Percentiles rank a stretch among this genome's conserved stretches.
phyloP scores from a whole-genome alignment of 306 rosid genomes.

The Styphnolobium japonicum region DNA sequence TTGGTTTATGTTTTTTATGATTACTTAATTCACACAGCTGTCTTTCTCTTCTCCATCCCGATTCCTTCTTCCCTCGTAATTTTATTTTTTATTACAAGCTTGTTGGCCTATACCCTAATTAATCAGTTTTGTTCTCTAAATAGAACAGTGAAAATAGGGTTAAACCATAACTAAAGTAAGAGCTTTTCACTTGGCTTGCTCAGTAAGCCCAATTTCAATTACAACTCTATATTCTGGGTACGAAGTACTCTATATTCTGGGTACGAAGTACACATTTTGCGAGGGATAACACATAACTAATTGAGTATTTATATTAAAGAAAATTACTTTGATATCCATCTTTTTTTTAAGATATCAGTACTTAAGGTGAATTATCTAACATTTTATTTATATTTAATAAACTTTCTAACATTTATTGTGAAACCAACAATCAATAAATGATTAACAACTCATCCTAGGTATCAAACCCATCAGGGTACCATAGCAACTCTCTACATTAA shows the following conservation, averaged over 20 bases:
- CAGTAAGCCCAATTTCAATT: conserved; percentile 5
- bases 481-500: too few species aligned
- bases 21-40: conserved; percentile 17
- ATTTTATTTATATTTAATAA: too few species aligned
- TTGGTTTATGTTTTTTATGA: conserved; percentile 30
- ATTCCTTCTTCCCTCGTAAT: conserved; percentile 19
- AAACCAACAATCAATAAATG: too few species aligned
- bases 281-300: too few species aligned
- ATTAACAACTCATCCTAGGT: too few species aligned
- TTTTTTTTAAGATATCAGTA: too few species aligned
- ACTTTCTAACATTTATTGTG: too few species aligned
- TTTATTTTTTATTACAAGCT: conserved; percentile 15
- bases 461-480: too few species aligned
- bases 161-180: not conserved
- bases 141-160: not conserved
- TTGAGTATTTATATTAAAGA: too few species aligned
- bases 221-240: not conserved
- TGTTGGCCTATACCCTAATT: not conserved
- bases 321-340: too few species aligned
- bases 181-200: not conserved
- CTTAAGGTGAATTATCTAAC: too few species aligned
- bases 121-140: not conserved
- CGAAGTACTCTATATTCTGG: not conserved
- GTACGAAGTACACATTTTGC: too few species aligned
- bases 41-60: conserved; percentile 21